Conservation (phyloP, 257 asterid species). For the Haberlea rhodopensis region DNA sequence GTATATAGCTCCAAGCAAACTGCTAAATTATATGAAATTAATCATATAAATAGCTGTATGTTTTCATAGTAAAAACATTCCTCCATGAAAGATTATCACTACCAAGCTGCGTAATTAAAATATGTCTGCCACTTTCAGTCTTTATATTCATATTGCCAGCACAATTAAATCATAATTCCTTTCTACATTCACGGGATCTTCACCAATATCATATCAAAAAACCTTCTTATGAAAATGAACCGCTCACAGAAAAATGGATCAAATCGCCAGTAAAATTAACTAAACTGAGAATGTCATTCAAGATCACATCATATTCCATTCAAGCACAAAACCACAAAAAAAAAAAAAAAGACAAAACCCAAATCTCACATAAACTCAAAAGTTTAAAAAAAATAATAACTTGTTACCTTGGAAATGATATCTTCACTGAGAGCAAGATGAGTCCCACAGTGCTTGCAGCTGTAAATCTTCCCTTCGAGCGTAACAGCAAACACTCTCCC, state of each 20-base stretch:
- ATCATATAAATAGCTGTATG: background rate
- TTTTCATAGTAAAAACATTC: too few species aligned
- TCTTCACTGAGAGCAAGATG: conserved; percentile 29
- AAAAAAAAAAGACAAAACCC: too few species aligned
- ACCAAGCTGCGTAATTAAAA: background rate
- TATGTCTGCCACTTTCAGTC: background rate
- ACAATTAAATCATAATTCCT: background rate
- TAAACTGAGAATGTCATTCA: background rate
- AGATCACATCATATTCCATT: background rate
- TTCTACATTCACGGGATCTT: too few species aligned
- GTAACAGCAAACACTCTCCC: conserved; percentile 27
- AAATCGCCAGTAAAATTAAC: background rate
- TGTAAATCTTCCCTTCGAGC: conserved; percentile 29
- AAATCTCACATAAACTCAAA: background rate
- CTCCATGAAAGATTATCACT: background rate
- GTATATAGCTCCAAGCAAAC: background rate
- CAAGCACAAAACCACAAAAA: background rate
- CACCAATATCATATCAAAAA: background rate
- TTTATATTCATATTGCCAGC: too few species aligned
- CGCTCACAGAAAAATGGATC: background rate
- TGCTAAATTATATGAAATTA: background rate
- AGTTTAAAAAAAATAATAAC: too few species aligned
- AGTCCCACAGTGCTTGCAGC: conserved; percentile 30
- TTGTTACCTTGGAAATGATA: conserved; percentile 31
- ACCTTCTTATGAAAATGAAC: background rate